Evolutionary conservation across 176 grass and related monocot species (phyloP), one percentile per base, ranked within the genome.

Genomic region (Oryza rufipogon): DNA sequence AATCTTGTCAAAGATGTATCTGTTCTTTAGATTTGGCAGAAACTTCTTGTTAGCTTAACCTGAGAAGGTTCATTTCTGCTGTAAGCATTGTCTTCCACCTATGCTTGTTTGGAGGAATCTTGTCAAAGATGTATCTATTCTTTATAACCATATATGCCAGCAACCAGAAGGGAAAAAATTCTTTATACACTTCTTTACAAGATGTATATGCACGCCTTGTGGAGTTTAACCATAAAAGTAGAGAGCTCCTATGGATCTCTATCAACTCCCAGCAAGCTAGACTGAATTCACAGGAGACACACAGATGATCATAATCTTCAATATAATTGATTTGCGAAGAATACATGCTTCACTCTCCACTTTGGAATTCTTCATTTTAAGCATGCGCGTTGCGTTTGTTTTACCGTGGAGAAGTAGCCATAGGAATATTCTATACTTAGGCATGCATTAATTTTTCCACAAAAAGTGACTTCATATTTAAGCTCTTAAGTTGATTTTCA

Each of bases 401-500:
- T 63, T 63, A 10, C 58, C 58, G 23, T 63, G 58, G 58, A 63
- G n/a, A 63, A 63, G 19, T 13, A 63, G n/a, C 19, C 19, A 58
- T 7, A 22, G 56, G 56, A 22, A n/a, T 0, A 60, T 11, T 9
- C 19, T 63, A 63, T 63, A 9, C n/a, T 63, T 63, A 63, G n/a
- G 20, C 58, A 63, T 60, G 56, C 20, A n/a, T 60, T 60, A n/a
- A 9, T 63, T 63, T 63, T n/a, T 63, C 58, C 20, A 63, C 58
- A 63, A 63, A 23, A 63, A 63, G n/a, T 2, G 58, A 28, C 11
- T 60, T 73, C 20, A 46, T 16, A 69, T 25, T 41, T 81, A 34
- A 61, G 28, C 33, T 67, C 42, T 79, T 9, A 13, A 78, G 54
- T 83, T 71, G 58, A 28, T 82, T 88, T 88, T 60, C 11, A 9